Evolutionary conservation across 306 rosid genomes (phyloP).

Genomic region (Crataegus laevigata): DNA sequence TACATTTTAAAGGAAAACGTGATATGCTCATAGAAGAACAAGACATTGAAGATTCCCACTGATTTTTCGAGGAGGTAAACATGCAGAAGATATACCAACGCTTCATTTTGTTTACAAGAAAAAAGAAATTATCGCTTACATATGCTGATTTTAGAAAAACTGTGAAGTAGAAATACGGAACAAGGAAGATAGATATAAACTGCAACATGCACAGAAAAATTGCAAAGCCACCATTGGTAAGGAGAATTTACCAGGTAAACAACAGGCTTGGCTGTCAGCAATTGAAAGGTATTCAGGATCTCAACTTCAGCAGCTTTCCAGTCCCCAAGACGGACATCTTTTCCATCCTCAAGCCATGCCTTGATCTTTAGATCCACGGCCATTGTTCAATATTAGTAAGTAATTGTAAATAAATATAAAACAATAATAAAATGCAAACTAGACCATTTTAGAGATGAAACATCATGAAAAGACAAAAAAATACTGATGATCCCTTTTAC

Average conservation of each 20-base stretch:
- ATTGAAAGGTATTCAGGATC: constrained; percentile 81
- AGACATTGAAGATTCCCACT: not conserved
- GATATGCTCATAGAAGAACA: not conserved
- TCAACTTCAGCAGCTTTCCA: constrained; percentile 96
- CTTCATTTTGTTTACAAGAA: not conserved
- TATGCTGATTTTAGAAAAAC: not conserved
- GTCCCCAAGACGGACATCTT: constrained; percentile 91
- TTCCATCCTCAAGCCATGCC: constrained; percentile 67
- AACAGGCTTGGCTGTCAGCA: constrained; percentile 96
- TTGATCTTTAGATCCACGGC: constrained; percentile 53
- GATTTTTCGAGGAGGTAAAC: not conserved
- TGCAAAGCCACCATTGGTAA: not conserved
- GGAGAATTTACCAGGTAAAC: constrained; percentile 66
- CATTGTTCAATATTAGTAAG: constrained; percentile 7
- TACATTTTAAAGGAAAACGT: not conserved
- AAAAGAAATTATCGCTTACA: not conserved
- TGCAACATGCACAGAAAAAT: not conserved
- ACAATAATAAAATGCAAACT: not conserved
- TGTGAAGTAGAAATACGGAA: not conserved
- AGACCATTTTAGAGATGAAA: not conserved
- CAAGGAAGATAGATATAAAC: not conserved
- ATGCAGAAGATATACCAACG: not conserved
- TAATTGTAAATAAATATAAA: not conserved
- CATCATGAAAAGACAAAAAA: not conserved
- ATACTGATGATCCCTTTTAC: not conserved